phyloP scores from a whole-genome alignment of 768 basidiomycete species.

The Agrocybe praecox region DNA sequence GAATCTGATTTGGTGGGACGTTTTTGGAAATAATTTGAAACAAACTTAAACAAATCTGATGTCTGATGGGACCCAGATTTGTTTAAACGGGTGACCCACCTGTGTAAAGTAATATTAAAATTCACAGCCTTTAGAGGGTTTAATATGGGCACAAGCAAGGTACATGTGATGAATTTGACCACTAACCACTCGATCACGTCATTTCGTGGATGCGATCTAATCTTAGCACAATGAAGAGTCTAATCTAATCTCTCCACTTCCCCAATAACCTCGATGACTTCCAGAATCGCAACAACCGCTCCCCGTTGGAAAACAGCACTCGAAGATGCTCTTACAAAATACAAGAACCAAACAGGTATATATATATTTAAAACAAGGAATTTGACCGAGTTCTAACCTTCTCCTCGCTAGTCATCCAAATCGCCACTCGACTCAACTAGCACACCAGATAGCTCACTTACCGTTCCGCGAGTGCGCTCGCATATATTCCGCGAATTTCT shows the following conservation, averaged over 20 bases:
- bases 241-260: background rate
- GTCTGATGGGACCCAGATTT: no score
- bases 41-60: no score
- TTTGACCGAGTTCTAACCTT: no score
- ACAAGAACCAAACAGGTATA: slow-evolving; percentile 41
- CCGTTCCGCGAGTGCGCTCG: slow-evolving; percentile 63
- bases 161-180: slow-evolving; percentile 73
- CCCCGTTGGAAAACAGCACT: slow-evolving; percentile 54
- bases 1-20: no score
- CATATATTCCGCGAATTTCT: slow-evolving; percentile 65
- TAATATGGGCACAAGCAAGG: slow-evolving; percentile 68
- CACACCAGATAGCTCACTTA: slow-evolving; percentile 1
- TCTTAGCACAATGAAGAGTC: background rate
- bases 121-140: no score
- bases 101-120: no score
- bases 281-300: slow-evolving; percentile 4
- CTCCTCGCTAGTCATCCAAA: slow-evolving; percentile 70
- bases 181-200: no score
- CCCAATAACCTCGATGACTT: background rate
- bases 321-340: slow-evolving; percentile 40
- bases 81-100: no score
- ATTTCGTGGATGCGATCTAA: no score
- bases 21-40: no score
- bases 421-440: slow-evolving; percentile 59
- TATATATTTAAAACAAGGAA: background rate